Percentiles rank a stretch among this genome's conserved stretches.
phyloP scores from a whole-genome alignment of 2,329 filamentous ascomycete genomes.

The Ascochyta viciae-villosae region DNA sequence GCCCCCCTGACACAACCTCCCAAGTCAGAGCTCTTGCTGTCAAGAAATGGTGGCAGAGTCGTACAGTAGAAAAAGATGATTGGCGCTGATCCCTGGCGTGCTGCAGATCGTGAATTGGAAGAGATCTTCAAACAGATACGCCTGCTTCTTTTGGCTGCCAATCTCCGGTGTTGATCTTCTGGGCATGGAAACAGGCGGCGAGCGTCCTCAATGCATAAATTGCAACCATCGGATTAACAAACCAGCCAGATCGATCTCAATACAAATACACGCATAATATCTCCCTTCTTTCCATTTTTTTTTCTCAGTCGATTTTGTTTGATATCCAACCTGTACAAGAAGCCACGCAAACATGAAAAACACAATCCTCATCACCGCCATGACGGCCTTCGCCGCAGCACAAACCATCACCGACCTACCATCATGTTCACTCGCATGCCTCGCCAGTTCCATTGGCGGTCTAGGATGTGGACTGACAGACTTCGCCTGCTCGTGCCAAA shows the following conservation, averaged over 20 bases:
- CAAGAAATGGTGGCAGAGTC: conserved; percentile 2
- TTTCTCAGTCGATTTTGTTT: background rate
- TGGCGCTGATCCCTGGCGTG: conserved; percentile 3
- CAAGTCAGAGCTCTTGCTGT: background rate
- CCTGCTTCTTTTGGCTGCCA: conserved; percentile 11
- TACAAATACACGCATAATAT: background rate
- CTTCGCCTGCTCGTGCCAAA: conserved; percentile 57
- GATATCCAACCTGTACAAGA: background rate
- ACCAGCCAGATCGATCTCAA: background rate
- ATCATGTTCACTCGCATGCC: conserved; percentile 49
- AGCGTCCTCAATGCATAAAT: background rate
- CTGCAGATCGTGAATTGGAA: background rate
- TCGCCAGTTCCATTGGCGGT: conserved; percentile 32
- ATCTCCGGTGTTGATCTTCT: conserved; percentile 9
- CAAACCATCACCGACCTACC: conserved; percentile 52
- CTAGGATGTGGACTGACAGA: conserved; percentile 52
- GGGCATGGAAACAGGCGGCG: background rate
- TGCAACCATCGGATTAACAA: background rate
- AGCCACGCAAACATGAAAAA: conserved; percentile 33
- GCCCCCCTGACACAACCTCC: background rate
- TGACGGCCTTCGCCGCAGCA: conserved; percentile 49
- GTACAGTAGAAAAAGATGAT: background rate
- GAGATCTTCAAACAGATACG: conserved; percentile 2
- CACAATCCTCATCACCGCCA: conserved; percentile 37
- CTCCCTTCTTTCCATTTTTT: background rate